Evolutionary conservation across 164 flowering plant species (phyloP).

Genomic region (Kingdonia uniflora): DNA sequence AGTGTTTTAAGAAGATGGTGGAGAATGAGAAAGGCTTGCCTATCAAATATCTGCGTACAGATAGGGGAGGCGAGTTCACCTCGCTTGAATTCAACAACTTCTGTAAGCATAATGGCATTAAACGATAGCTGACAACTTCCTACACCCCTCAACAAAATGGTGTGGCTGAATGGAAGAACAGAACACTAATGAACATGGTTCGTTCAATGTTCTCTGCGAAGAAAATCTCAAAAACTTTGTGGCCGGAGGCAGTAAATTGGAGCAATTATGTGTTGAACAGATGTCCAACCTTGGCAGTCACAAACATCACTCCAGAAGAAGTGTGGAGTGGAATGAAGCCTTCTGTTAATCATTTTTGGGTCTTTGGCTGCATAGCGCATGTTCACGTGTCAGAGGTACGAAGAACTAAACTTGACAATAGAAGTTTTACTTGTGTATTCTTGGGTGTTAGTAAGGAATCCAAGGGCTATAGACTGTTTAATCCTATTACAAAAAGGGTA

Average conservation of each 20-base stretch:
- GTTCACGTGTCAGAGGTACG: background rate
- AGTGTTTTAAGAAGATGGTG: background rate
- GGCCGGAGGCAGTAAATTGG: background rate
- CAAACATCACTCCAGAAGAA: too few relatives aligned
- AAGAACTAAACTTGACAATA: background rate
- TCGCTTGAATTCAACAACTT: background rate
- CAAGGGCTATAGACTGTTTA: conserved; percentile 3
- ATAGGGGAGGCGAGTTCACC: background rate
- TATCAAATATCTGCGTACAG: background rate
- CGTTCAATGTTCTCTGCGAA: background rate
- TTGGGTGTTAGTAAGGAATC: conserved; percentile 4
- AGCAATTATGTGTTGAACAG: background rate
- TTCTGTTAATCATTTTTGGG: background rate
- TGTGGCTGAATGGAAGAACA: background rate
- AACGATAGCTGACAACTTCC: background rate
- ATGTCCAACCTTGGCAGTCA: too few relatives aligned
- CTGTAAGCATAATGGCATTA: background rate
- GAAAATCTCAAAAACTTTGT: conserved; percentile 3
- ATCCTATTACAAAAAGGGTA: background rate
- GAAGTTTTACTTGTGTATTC: background rate
- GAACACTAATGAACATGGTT: conserved; percentile 4
- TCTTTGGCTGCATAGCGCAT: background rate
- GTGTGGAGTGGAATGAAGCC: too few relatives aligned
- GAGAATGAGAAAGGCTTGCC: too few relatives aligned
- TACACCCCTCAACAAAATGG: conserved; percentile 1